phyloP scores from a whole-genome alignment of 345 rosid species.

The Moricandia arvensis region DNA sequence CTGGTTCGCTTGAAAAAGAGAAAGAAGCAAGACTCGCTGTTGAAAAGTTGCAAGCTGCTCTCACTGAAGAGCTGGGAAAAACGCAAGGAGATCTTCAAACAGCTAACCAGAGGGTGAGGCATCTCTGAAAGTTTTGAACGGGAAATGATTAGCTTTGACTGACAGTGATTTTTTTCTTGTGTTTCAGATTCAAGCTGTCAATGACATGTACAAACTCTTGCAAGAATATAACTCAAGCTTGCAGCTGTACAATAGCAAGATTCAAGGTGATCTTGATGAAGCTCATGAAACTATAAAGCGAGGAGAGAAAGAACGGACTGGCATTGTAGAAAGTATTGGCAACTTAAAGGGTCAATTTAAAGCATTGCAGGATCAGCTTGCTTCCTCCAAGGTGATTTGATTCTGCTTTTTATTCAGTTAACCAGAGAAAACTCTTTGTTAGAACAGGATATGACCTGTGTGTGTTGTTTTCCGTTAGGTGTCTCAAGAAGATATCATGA shows the following conservation, averaged over 20 bases:
- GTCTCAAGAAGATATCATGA: conserved; percentile 69
- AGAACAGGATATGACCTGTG: neutral
- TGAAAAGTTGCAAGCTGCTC: conserved; percentile 70
- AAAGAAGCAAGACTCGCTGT: conserved; percentile 61
- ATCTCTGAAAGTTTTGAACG: neutral
- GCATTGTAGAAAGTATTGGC: conserved; percentile 70
- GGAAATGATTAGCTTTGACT: neutral
- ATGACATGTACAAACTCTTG: conserved; percentile 93
- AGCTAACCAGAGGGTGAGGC: conserved; percentile 85
- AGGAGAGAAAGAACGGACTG: conserved; percentile 82
- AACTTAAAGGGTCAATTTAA: conserved; percentile 69
- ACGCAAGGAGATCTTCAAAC: conserved; percentile 82
- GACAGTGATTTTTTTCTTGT: conserved; percentile 5
- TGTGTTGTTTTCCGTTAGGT: conserved; percentile 44
- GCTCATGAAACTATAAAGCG: conserved; percentile 76
- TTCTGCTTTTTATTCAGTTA: conserved; percentile 6
- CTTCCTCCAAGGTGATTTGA: conserved; percentile 67
- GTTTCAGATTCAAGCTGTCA: conserved; percentile 75
- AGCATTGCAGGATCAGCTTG: conserved; percentile 75
- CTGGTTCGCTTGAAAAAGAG: conserved; percentile 71
- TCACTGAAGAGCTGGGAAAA: conserved; percentile 75
- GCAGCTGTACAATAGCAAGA: conserved; percentile 85
- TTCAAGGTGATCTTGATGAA: conserved; percentile 82
- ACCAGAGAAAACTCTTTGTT: conserved; percentile 14
- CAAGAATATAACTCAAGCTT: conserved; percentile 95